Evolutionary conservation across 179 eudicot species (phyloP), one percentile per base, ranked within the genome.

Genomic region (Vitellaria paradoxa): DNA sequence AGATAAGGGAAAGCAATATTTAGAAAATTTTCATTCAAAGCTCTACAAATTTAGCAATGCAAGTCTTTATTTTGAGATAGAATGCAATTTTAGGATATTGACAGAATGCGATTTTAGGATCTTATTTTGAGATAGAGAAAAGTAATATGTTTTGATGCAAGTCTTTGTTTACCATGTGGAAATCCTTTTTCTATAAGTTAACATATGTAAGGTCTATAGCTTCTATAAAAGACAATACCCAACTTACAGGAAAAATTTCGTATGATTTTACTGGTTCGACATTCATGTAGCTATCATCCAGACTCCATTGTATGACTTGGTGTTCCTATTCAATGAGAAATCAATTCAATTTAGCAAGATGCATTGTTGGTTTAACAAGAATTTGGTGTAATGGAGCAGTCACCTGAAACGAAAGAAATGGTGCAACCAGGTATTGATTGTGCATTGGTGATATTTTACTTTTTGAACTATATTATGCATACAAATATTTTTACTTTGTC

Each of bases 71-170:
- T 42, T 42, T 42, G 45, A 42, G 45, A 42, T 42, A 42, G 45
- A 42, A 42, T 42, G 45, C 6, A 30, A 30, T 30, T 30, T 30
- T 30, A 30, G 37, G 37, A 30, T 30, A 1, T 30, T 30, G 37
- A 30, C 37, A 30, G 37, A 30, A 30, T 30, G 37, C 37, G 2
- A 30, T 30, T 30, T 30, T 45, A 76, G 73, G 65, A 53, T 66
- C 79, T 52, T 67, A 24, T 52, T 50, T 50, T 53, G 37, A 46
- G 55, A 40, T 67, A 66, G 72, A 40, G 10, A 50, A 65, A 53
- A 26, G 46, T 8, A 64, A 75, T 55, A 7, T 69, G 37, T 47
- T 49, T 50, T 23, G 67, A 24, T 69, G 5, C 20, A 70, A 49
- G 61, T 21, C 9, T 7, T 3, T 52, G 2, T 70, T 52, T 52